Evolutionary conservation across 1,284 basidiomycete species (phyloP).

Genomic region (Inonotus hispidus): DNA sequence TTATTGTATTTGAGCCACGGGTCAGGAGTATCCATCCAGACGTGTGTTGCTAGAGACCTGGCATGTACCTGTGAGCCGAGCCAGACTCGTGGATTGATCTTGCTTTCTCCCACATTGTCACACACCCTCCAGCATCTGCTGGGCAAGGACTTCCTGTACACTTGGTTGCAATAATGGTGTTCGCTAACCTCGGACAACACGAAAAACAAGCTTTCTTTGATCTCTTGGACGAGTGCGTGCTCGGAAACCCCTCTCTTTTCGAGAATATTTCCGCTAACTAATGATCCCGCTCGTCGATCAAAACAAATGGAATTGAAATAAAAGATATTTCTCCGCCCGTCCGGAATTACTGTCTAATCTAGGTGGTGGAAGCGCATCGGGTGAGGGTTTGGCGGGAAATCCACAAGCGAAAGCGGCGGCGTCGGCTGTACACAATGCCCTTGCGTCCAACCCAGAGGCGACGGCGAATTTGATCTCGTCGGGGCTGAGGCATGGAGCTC

Average conservation of each 20-base stretch:
- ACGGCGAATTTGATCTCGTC: constrained; percentile 38
- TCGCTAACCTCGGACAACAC: constrained; percentile 52
- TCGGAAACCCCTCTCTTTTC: not conserved
- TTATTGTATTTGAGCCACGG: too few species aligned
- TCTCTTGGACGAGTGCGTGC: constrained; percentile 64
- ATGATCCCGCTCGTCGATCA: not conserved
- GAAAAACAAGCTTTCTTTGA: constrained; percentile 78
- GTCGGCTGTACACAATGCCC: constrained; percentile 43
- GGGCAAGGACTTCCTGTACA: not conserved
- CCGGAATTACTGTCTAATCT: constrained; percentile 48
- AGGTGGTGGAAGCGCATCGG: constrained; percentile 17
- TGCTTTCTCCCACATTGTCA: not conserved
- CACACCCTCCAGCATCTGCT: not conserved
- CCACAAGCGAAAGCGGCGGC: constrained; percentile 29
- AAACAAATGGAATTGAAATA: not conserved
- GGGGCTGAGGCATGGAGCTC: constrained; percentile 32
- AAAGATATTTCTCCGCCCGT: constrained; percentile 70
- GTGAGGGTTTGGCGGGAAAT: not conserved
- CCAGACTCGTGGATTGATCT: not conserved
- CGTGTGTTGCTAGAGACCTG: too few species aligned
- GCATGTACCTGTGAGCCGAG: too few species aligned
- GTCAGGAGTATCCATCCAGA: too few species aligned
- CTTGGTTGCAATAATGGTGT: constrained; percentile 48
- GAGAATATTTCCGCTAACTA: not conserved
- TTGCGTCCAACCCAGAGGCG: constrained; percentile 40